These are phyloP conservation scores for Vairimorpha apis DNA, from an alignment of 371 early-diverging fungal species.

Conservation along the genomic window DNA sequence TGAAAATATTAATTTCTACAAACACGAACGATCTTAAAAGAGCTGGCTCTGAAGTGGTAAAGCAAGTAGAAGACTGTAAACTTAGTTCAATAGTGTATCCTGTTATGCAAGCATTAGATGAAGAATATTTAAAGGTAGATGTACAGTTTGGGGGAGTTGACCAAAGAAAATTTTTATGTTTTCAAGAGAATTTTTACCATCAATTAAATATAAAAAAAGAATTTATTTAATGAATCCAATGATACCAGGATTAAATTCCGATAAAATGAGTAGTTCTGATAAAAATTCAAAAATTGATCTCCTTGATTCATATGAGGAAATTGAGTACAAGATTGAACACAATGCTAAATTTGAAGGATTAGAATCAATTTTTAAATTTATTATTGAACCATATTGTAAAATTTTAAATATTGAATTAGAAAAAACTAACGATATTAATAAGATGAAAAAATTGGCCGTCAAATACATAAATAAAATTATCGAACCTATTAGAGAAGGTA, in stretches of 20 bases:
- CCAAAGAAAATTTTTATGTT: slow-evolving; percentile 96
- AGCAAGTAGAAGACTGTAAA: slow-evolving; percentile 86
- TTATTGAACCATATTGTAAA: slow-evolving; percentile 72
- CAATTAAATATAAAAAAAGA: slow-evolving; percentile 87
- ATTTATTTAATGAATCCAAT: slow-evolving; percentile 98
- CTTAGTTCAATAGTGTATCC: slow-evolving; percentile 92
- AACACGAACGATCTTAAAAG: slow-evolving; percentile 91
- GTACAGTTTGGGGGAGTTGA: slow-evolving; percentile 98
- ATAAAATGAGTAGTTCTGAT: slow-evolving; percentile 95
- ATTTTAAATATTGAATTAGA: slow-evolving; percentile 63
- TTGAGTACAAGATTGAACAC: slow-evolving; percentile 82
- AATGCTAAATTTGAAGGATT: slow-evolving; percentile 95
- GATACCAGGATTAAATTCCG: slow-evolving; percentile 89
- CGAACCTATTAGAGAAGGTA: slow-evolving; percentile 77
- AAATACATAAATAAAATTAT: slow-evolving; percentile 76
- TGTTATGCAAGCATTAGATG: slow-evolving; percentile 95
- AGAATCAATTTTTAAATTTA: slow-evolving; percentile 75
- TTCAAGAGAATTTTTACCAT: slow-evolving; percentile 89
- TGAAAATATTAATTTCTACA: slow-evolving; percentile 75
- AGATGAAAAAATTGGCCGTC: slow-evolving; percentile 80
- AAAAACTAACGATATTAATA: no score
- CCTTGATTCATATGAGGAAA: slow-evolving; percentile 74
- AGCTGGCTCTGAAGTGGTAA: slow-evolving; percentile 98
- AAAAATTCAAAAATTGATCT: slow-evolving; percentile 94
- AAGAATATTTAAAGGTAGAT: slow-evolving; percentile 91